Percentiles rank a stretch among this genome's conserved stretches.
Conservation (phyloP, 768 basidiomycete species). For the Tricholoma flavovirens region DNA sequence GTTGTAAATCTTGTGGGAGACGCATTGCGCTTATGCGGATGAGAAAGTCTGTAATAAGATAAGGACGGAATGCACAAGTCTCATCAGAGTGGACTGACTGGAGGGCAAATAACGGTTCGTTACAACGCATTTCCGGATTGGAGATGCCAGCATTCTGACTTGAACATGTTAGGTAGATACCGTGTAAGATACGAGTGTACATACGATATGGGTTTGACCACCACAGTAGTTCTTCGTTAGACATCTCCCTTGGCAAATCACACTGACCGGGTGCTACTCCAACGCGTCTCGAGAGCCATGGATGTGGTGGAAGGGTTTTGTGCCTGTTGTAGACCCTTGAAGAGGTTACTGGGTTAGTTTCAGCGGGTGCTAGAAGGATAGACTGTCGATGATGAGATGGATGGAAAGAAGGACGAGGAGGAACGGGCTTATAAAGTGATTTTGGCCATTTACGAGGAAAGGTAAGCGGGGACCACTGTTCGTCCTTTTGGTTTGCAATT, state of each 20-base stretch:
- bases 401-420: constrained; percentile 38
- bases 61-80: background rate
- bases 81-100: constrained; percentile 34
- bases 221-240: constrained; percentile 54
- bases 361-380: constrained; percentile 47
- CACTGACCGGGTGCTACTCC: constrained; percentile 15
- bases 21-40: constrained; percentile 51
- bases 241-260: constrained; percentile 53
- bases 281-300: constrained; percentile 26
- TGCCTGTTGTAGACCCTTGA: constrained; percentile 45
- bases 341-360: constrained; percentile 47
- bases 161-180: constrained; percentile 5
- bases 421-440: constrained; percentile 30
- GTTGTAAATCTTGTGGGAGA: constrained; percentile 23
- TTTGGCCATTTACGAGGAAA: constrained; percentile 18
- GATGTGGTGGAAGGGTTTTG: constrained; percentile 51
- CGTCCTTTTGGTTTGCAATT: constrained; percentile 23
- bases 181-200: constrained; percentile 19
- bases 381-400: constrained; percentile 44
- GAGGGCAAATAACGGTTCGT: constrained; percentile 49
- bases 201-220: constrained; percentile 75
- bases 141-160: constrained; percentile 72
- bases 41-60: constrained; percentile 48
- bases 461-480: constrained; percentile 21
- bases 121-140: constrained; percentile 49